A percentile compares a stretch with the other conserved stretches of the same genome.
Conservation (phyloP, 2,329 filamentous ascomycete genomes). For the Trichoderma atrobrunneum region DNA sequence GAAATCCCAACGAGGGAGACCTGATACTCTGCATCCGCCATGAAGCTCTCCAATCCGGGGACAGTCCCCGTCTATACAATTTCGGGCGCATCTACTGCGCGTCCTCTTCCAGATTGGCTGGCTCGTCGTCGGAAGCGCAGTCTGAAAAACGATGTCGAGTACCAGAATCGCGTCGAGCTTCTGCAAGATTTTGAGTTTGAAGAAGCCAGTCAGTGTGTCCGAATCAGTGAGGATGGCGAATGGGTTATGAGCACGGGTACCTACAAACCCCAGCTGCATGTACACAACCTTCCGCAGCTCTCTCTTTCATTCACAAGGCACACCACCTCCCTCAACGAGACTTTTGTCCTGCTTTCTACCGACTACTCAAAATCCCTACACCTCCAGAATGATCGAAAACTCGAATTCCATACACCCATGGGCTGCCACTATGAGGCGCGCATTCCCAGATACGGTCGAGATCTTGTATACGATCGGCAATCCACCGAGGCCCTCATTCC, state of each 20-base stretch:
- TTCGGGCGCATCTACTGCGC: slow-evolving; percentile 81
- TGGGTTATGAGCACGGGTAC: slow-evolving; percentile 95
- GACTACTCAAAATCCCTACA: slow-evolving; percentile 96
- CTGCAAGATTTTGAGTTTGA: slow-evolving; percentile 98
- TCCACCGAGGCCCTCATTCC: slow-evolving; percentile 85
- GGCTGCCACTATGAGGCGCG: slow-evolving; percentile 87
- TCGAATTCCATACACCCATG: slow-evolving; percentile 89
- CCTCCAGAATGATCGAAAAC: slow-evolving; percentile 82
- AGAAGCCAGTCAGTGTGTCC: slow-evolving; percentile 86
- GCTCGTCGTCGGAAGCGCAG: slow-evolving; percentile 84
- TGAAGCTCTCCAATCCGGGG: slow-evolving; percentile 82
- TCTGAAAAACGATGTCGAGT: slow-evolving; percentile 88
- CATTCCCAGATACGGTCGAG: slow-evolving; percentile 87
- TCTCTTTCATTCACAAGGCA: slow-evolving; percentile 92
- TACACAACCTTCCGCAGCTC: slow-evolving; percentile 90
- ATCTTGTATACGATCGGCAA: slow-evolving; percentile 78
- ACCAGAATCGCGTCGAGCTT: slow-evolving; percentile 88
- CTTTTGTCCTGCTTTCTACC: slow-evolving; percentile 80
- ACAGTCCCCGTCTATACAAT: slow-evolving; percentile 92
- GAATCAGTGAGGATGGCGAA: slow-evolving; percentile 90
- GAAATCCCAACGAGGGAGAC: not conserved
- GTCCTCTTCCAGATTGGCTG: slow-evolving; percentile 93
- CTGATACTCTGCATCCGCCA: slow-evolving; percentile 33
- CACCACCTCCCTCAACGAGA: slow-evolving; percentile 87
- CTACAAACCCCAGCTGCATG: slow-evolving; percentile 70